Base-by-base conservation (phyloP, 495 filamentous ascomycete species). In the Hamigera avellanea region DNA sequence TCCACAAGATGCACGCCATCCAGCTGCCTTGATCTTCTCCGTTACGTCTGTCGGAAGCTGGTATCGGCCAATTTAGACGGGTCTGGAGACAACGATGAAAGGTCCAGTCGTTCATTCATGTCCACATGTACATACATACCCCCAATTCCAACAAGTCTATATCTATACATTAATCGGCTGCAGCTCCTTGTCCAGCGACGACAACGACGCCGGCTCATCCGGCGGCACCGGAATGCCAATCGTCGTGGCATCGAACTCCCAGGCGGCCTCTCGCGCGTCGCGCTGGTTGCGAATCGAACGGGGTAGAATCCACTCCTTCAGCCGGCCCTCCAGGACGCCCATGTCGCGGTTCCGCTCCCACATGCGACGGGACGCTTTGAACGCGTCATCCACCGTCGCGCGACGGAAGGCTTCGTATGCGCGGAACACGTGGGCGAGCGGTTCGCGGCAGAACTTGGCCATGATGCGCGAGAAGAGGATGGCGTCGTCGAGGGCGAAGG, bases 401-500 rank as follows among this genome's bases (percentile, higher is more conserved):
- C 69, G 56, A 7, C 74, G 56, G 1, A 73, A 51, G 9, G 47
- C 44, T 40, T 75, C 73, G 46, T 75, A 77, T 4, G 61, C 60
- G 21, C 62, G 52, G 40, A 80, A 75, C 0, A 61, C 55, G 36
- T 61, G 59, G 1, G 53, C 36, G 13, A 74, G 30, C 1, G 59
- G 53, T 14, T 62, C 53, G 13, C 52, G 46, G 6, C 57, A 50
- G 33, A 62, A 49, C 23, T 44, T 50, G 21, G 45, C 49, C 7
- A 78, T 42, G 23, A 70, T 58, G 8, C 67, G 67, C 9, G 69
- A 61, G 43, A 78, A 66, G 8, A 78, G 53, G 23, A 78, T 72
- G 3, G 63, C 67, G 51, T 78, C 75, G 45, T 78, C 75, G 10
- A 80, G 63, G 1, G 75, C 74, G 39, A 76, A 70, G 9, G 73